Evolutionary conservation across 768 basidiomycete genomes (phyloP).

Genomic region (Suillus tomentosus): DNA sequence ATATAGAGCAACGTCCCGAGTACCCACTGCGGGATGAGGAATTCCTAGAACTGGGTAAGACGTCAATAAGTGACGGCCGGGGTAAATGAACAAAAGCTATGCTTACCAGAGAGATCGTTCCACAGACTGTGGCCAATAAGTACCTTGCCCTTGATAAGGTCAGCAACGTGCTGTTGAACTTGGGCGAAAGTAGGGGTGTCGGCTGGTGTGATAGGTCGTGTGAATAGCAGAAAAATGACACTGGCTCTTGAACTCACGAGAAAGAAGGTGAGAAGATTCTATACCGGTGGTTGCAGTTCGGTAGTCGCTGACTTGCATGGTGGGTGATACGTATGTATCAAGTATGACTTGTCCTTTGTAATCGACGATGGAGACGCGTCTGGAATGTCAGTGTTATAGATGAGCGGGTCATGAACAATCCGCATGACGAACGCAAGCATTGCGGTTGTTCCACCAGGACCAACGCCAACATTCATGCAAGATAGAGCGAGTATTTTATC

Average conservation of each 20-base stretch:
- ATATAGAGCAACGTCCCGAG: conserved; percentile 81
- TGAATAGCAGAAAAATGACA: conserved; percentile 3
- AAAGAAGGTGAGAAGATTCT: conserved; percentile 41
- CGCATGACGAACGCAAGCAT: conserved; percentile 71
- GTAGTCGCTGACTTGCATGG: conserved; percentile 70
- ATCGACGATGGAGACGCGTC: conserved; percentile 56
- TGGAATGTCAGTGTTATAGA: conserved; percentile 24
- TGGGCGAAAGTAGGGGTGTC: conserved; percentile 54
- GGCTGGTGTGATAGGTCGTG: conserved; percentile 18
- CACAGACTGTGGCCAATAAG: conserved; percentile 79
- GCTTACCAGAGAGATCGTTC: conserved; percentile 75
- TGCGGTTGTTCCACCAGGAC: conserved; percentile 77
- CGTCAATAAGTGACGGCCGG: conserved; percentile 15
- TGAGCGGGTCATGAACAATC: conserved; percentile 6
- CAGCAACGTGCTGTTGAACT: conserved; percentile 70
- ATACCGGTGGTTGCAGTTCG: conserved; percentile 67
- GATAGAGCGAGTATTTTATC: conserved; percentile 61
- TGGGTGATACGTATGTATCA: conserved; percentile 69
- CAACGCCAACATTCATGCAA: conserved; percentile 74
- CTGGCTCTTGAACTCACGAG: conserved; percentile 33
- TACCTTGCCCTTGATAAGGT: conserved; percentile 67
- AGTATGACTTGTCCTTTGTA: conserved; percentile 59
- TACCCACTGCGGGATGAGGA: conserved; percentile 74
- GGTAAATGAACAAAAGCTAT: conserved; percentile 14
- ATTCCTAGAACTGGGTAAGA: conserved; percentile 66